A percentile compares a stretch with the other conserved stretches of the same genome.
Evolutionary conservation across 139 green algal species (phyloP).

Genomic region (Picochlorum costavermella): DNA sequence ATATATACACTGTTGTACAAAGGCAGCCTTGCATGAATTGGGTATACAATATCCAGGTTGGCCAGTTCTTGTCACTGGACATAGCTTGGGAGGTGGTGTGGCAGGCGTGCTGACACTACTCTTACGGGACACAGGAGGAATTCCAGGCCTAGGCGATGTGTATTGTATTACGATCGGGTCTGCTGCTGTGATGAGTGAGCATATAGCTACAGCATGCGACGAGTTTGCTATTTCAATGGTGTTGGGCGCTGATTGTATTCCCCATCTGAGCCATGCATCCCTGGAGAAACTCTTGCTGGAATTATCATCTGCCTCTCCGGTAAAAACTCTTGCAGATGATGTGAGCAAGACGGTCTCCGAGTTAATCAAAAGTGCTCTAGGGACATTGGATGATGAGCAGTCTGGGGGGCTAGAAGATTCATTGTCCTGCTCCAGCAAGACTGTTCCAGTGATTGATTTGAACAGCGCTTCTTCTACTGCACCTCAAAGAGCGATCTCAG

Average conservation of each 20-base stretch:
- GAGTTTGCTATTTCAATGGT: slow-evolving; percentile 35
- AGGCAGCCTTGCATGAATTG: slow-evolving; percentile 27
- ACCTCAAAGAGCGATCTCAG: background rate
- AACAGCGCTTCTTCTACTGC: too few relatives aligned
- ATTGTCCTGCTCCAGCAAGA: too few relatives aligned
- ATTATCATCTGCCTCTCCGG: slow-evolving; percentile 16
- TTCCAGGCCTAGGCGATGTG: slow-evolving; percentile 28
- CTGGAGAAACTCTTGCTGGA: slow-evolving; percentile 47
- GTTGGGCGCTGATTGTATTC: slow-evolving; percentile 28
- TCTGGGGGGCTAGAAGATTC: too few relatives aligned
- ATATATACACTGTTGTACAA: slow-evolving; percentile 45
- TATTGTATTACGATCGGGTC: slow-evolving; percentile 33
- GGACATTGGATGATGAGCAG: too few relatives aligned
- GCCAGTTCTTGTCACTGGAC: slow-evolving; percentile 42
- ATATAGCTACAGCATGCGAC: slow-evolving; percentile 23
- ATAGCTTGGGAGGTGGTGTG: slow-evolving; percentile 41
- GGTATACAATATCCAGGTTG: slow-evolving; percentile 31
- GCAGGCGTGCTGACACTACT: slow-evolving; percentile 39
- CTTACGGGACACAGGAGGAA: slow-evolving; percentile 20
- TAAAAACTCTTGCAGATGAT: slow-evolving; percentile 7
- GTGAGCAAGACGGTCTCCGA: background rate
- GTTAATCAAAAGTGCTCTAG: background rate
- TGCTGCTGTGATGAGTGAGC: slow-evolving; percentile 36
- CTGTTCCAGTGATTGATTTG: too few relatives aligned
- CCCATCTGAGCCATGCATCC: slow-evolving; percentile 32